Conservation (phyloP, 2,329 filamentous ascomycete species). For the Fusarium solani-melongenae region DNA sequence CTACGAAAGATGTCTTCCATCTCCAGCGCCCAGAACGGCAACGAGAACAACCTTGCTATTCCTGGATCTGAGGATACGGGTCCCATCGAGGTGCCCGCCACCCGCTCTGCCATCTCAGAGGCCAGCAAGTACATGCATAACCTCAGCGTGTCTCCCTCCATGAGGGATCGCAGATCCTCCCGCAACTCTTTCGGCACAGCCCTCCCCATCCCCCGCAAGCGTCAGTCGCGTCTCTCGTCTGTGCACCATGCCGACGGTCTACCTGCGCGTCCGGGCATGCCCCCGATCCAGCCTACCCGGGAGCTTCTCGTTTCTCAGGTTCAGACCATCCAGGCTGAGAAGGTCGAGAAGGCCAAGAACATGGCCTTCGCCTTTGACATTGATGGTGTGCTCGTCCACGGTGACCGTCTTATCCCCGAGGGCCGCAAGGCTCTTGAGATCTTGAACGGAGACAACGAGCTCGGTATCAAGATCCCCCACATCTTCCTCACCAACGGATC, state of each 20-base stretch:
- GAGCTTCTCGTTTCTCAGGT: slow-evolving; percentile 77
- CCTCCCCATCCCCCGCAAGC: slow-evolving; percentile 78
- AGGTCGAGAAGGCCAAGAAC: slow-evolving; percentile 77
- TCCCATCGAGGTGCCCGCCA: slow-evolving; percentile 76
- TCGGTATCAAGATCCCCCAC: slow-evolving; percentile 86
- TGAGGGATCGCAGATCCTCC: slow-evolving; percentile 74
- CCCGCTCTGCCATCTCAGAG: slow-evolving; percentile 75
- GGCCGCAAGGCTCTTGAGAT: slow-evolving; percentile 77
- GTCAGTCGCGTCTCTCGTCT: slow-evolving; percentile 74
- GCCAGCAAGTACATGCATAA: slow-evolving; percentile 78
- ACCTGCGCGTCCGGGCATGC: slow-evolving; percentile 66
- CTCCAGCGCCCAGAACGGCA: slow-evolving; percentile 26
- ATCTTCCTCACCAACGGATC: slow-evolving; percentile 94
- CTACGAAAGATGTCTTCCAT: slow-evolving; percentile 31
- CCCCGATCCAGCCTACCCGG: slow-evolving; percentile 68
- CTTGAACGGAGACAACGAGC: slow-evolving; percentile 77
- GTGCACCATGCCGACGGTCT: slow-evolving; percentile 61
- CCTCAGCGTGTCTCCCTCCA: slow-evolving; percentile 74
- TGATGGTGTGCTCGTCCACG: slow-evolving; percentile 89
- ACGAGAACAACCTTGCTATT: slow-evolving; percentile 40
- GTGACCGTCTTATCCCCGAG: slow-evolving; percentile 79
- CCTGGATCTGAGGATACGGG: slow-evolving; percentile 58
- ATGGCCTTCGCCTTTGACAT: slow-evolving; percentile 86
- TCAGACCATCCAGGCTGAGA: slow-evolving; percentile 73
- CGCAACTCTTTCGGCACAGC: slow-evolving; percentile 81